phyloP scores from a whole-genome alignment of 805 yeast species.

The Yarrowia sp. region DNA sequence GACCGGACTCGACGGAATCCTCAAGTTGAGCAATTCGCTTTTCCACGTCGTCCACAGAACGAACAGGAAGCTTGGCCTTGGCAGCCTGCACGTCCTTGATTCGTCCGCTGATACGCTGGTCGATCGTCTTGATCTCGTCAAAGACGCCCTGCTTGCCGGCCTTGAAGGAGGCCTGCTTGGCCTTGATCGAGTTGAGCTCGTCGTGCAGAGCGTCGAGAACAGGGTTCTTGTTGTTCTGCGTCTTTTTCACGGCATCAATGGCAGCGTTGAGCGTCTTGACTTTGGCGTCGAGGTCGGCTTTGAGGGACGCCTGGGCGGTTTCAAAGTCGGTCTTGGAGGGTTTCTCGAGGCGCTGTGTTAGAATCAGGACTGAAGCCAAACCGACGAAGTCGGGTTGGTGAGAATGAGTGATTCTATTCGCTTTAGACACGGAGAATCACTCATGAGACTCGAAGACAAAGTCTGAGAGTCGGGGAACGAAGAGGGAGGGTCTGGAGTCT shows the following conservation, averaged over 20 bases:
- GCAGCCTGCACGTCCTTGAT: constrained; percentile 68
- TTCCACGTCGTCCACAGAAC: constrained; percentile 42
- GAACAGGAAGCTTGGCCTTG: constrained; percentile 66
- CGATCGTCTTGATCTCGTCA: constrained; percentile 70
- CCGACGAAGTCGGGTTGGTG: neutral
- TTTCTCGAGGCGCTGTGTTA: constrained; percentile 27
- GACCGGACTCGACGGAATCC: constrained; percentile 70
- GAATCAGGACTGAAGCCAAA: neutral
- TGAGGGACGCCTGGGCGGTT: constrained; percentile 32
- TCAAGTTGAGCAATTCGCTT: constrained; percentile 51
- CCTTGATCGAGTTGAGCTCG: constrained; percentile 48
- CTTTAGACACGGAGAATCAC: too few relatives aligned
- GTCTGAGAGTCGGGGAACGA: too few relatives aligned
- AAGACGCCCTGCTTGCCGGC: constrained; percentile 45
- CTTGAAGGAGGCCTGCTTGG: constrained; percentile 47
- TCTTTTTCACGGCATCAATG: constrained; percentile 31
- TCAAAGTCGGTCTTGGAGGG: constrained; percentile 36
- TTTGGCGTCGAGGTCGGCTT: constrained; percentile 31
- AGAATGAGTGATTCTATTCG: too few relatives aligned
- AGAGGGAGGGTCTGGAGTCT: too few relatives aligned
- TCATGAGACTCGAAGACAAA: too few relatives aligned
- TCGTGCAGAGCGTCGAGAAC: constrained; percentile 52
- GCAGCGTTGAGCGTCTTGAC: constrained; percentile 32
- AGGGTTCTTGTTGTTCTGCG: constrained; percentile 12
- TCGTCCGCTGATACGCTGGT: constrained; percentile 69